These are phyloP conservation scores for Papilionanthe hybrid DNA, from an alignment of 116 monocot species.

Conservation along the genomic window DNA sequence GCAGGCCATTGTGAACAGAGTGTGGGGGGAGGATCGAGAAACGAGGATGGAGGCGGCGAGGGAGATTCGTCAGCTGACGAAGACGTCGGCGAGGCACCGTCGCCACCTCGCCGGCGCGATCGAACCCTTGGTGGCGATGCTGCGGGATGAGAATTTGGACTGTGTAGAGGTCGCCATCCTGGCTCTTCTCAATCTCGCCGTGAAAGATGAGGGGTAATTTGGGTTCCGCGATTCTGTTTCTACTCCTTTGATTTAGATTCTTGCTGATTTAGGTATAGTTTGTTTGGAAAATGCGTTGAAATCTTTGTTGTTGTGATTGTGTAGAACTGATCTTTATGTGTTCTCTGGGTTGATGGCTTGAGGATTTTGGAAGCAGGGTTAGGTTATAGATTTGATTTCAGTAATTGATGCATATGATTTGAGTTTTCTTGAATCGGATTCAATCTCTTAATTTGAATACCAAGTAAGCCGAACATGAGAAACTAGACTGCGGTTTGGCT, in stretches of 20 bases:
- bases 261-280: neutral
- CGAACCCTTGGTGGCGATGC: slow-evolving; percentile 73
- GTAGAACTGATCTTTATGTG: neutral
- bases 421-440: neutral
- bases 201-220: slow-evolving; percentile 75
- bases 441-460: neutral
- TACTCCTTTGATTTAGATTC: neutral
- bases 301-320: neutral
- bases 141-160: slow-evolving; percentile 23
- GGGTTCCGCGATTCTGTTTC: neutral
- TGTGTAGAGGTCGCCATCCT: slow-evolving; percentile 56
- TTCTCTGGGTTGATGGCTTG: neutral
- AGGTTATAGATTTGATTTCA: neutral
- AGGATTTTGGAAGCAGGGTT: neutral
- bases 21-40: slow-evolving; percentile 31
- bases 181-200: slow-evolving; percentile 89
- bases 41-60: slow-evolving; percentile 48
- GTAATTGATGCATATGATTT: neutral
- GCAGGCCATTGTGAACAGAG: slow-evolving; percentile 36
- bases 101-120: slow-evolving; percentile 54
- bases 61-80: slow-evolving; percentile 78
- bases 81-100: slow-evolving; percentile 69
- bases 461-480: too few species aligned
- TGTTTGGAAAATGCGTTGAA: neutral
- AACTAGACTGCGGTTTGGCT: too few species aligned